A percentile compares a stretch with the other conserved stretches of the same genome.
phyloP scores from a whole-genome alignment of 352 stramenopile species.

The Phytopythium mirpurense region DNA sequence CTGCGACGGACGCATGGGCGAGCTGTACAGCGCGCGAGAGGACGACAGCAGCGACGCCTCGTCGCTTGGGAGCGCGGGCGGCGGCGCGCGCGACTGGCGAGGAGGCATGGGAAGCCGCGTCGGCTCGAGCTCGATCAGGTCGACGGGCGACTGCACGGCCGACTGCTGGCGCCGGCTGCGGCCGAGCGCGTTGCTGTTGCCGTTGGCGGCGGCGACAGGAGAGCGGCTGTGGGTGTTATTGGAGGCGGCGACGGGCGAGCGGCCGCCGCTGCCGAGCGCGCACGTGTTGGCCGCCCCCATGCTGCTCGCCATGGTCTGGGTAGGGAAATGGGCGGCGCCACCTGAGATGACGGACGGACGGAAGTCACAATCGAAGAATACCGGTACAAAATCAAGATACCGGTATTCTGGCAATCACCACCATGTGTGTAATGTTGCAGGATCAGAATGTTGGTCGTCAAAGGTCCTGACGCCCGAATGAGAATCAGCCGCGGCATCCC shows the following conservation, averaged over 20 bases:
- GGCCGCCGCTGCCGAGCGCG: not conserved
- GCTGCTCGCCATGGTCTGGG: not conserved
- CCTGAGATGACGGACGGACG: too few species aligned
- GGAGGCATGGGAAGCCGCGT: slow-evolving; percentile 4
- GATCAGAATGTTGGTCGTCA: not conserved
- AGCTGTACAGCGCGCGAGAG: slow-evolving; percentile 24
- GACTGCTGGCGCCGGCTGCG: too few species aligned
- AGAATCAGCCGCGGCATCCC: too few species aligned
- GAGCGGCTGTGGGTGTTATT: too few species aligned
- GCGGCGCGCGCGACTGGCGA: slow-evolving; percentile 3
- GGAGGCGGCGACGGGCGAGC: too few species aligned
- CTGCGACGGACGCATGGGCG: slow-evolving; percentile 32
- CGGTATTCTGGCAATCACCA: too few species aligned
- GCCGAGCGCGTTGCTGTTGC: too few species aligned
- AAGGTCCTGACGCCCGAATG: not conserved
- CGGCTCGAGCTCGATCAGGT: slow-evolving; percentile 6
- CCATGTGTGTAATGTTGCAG: not conserved
- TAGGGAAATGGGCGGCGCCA: too few species aligned
- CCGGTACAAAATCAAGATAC: too few species aligned
- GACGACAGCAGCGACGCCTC: slow-evolving; percentile 14
- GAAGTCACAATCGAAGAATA: too few species aligned
- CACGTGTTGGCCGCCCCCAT: not conserved
- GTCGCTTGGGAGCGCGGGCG: not conserved
- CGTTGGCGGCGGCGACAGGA: too few species aligned
- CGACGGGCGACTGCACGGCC: slow-evolving; percentile 2